Percentiles rank a stretch among this genome's conserved stretches.
phyloP scores from a whole-genome alignment of 495 filamentous ascomycete genomes.

The Lindgomyces ingoldianus region DNA sequence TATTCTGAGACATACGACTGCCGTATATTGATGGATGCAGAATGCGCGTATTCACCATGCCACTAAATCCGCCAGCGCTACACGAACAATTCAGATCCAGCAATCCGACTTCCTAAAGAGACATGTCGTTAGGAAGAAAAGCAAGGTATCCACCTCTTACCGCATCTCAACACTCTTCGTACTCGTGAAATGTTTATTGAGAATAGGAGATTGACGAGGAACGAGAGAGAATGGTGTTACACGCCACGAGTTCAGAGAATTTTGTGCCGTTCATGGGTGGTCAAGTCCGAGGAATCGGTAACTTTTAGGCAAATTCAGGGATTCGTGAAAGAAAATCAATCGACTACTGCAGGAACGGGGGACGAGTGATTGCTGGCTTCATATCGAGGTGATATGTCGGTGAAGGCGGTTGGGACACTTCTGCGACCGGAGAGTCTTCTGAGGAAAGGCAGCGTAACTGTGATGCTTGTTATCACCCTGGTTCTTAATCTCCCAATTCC shows the following conservation, averaged over 20 bases:
- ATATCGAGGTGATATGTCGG: no score
- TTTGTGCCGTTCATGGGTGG: background rate
- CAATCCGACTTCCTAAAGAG: background rate
- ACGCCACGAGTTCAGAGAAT: background rate
- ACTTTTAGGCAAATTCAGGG: background rate
- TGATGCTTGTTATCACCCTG: no score
- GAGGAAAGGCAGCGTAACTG: no score
- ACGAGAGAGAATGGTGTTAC: background rate
- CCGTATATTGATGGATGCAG: background rate
- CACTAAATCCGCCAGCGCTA: background rate
- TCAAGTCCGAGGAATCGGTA: no score
- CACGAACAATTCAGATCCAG: background rate
- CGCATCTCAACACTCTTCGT: background rate
- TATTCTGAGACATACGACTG: slow-evolving; percentile 3
- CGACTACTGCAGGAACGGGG: no score
- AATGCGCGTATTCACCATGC: background rate
- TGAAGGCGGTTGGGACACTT: no score
- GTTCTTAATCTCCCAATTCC: no score
- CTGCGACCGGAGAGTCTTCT: no score
- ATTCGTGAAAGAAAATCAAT: background rate
- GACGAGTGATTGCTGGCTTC: no score
- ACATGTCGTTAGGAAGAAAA: background rate
- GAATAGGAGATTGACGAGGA: background rate
- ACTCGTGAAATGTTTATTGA: no score
- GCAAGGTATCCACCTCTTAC: background rate